These are phyloP conservation scores for Herpotrichia juniperi DNA, from an alignment of 2,329 filamentous ascomycete species.

Conservation along the genomic window DNA sequence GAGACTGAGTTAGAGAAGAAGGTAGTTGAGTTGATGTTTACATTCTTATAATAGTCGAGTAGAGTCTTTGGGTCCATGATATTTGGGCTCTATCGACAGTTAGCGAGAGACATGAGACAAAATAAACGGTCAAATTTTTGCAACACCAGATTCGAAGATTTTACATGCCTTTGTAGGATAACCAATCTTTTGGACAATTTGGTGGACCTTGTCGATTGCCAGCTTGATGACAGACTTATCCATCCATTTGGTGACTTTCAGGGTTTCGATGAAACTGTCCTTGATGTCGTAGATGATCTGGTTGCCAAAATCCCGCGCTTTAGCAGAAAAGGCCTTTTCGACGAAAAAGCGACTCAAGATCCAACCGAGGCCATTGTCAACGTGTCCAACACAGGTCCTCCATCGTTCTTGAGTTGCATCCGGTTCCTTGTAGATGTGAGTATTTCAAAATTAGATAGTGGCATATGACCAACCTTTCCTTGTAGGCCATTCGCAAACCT, in stretches of 20 bases:
- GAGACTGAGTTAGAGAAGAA: slow-evolving; percentile 66
- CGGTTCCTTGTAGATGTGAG: slow-evolving; percentile 51
- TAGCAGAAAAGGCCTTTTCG: slow-evolving; percentile 69
- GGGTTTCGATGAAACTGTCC: slow-evolving; percentile 66
- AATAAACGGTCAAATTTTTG: too few species aligned
- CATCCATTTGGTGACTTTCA: slow-evolving; percentile 69
- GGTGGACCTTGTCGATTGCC: slow-evolving; percentile 68
- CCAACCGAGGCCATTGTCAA: slow-evolving; percentile 68
- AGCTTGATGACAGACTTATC: slow-evolving; percentile 64
- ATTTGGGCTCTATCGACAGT: slow-evolving; percentile 66
- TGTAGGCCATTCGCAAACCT: slow-evolving; percentile 66
- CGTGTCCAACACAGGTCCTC: slow-evolving; percentile 66
- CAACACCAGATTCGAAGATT: too few species aligned
- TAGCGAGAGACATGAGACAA: too few species aligned
- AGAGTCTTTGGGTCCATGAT: slow-evolving; percentile 64
- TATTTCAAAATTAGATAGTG: background rate
- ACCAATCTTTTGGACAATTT: slow-evolving; percentile 72
- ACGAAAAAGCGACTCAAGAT: slow-evolving; percentile 74
- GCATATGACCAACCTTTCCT: slow-evolving; percentile 52
- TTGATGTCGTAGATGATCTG: slow-evolving; percentile 75
- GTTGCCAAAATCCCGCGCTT: slow-evolving; percentile 70
- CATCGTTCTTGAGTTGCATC: slow-evolving; percentile 69
- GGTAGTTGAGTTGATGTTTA: slow-evolving; percentile 57
- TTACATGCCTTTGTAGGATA: slow-evolving; percentile 69
- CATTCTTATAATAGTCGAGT: slow-evolving; percentile 60